Evolutionary conservation across 2,329 filamentous ascomycete genomes (phyloP).

Genomic region (Eurotiales sp.): DNA sequence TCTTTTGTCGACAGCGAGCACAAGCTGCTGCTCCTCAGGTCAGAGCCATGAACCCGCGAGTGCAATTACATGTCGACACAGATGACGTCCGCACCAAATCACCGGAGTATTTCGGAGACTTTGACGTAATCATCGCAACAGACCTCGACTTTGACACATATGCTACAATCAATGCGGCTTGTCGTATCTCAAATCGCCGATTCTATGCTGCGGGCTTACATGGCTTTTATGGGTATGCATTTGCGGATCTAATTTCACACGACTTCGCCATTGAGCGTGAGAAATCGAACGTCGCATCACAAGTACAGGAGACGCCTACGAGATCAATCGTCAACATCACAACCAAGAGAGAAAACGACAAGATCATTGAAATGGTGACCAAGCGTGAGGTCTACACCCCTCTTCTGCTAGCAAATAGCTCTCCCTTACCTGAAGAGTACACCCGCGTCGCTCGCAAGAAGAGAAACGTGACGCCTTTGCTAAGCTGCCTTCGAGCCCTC

Average conservation of each 20-base stretch:
- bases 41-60: constrained; percentile 83
- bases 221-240: constrained; percentile 92
- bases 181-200: constrained; percentile 69
- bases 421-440: constrained; percentile 67
- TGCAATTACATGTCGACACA: constrained; percentile 68
- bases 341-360: constrained; percentile 66
- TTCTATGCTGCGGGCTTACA: constrained; percentile 89
- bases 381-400: constrained; percentile 91
- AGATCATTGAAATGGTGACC: constrained; percentile 77
- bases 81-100: constrained; percentile 64
- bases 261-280: constrained; percentile 85
- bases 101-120: constrained; percentile 70
- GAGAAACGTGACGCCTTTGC: constrained; percentile 72
- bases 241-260: constrained; percentile 86
- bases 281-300: constrained; percentile 66
- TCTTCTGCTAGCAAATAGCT: constrained; percentile 78
- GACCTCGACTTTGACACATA: constrained; percentile 75
- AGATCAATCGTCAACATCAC: constrained; percentile 69
- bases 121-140: constrained; percentile 84
- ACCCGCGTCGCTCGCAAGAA: constrained; percentile 65
- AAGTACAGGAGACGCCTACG: constrained; percentile 70
- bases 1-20: constrained; percentile 56
- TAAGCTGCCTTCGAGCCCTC: constrained; percentile 81
- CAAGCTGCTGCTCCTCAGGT: constrained; percentile 74
- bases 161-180: constrained; percentile 78